Evolutionary conservation across 352 stramenopile species (phyloP).

Genomic region (Phytophthora hybrid): DNA sequence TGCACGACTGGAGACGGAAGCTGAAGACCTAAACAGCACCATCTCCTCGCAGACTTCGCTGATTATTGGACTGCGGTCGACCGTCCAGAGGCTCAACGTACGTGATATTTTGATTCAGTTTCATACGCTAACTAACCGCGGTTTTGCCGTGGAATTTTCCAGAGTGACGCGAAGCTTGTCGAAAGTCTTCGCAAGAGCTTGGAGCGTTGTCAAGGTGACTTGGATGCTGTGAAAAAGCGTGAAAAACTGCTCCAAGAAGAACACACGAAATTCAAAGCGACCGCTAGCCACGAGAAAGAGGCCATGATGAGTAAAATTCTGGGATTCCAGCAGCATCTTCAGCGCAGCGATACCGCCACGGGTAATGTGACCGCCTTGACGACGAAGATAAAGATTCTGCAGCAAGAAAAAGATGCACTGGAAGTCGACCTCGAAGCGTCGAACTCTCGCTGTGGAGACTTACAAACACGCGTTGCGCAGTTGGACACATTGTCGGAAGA

Average conservation of each 20-base stretch:
- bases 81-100: constrained; percentile 61
- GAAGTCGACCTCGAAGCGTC: constrained; percentile 20
- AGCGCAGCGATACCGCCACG: constrained; percentile 36
- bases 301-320: constrained; percentile 65
- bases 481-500: constrained; percentile 31
- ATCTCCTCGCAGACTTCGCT: constrained; percentile 66
- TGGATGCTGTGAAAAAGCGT: constrained; percentile 55
- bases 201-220: constrained; percentile 57
- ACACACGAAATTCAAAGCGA: constrained; percentile 47
- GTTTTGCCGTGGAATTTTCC: background rate
- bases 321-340: constrained; percentile 60
- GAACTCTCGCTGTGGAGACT: constrained; percentile 19
- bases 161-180: constrained; percentile 64
- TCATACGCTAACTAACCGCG: constrained; percentile 1
- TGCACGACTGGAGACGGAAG: constrained; percentile 41
- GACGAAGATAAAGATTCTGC: constrained; percentile 40
- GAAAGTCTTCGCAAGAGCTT: constrained; percentile 54
- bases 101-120: background rate
- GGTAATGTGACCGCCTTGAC: constrained; percentile 47
- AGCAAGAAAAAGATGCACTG: constrained; percentile 43
- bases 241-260: constrained; percentile 69
- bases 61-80: constrained; percentile 66
- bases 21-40: constrained; percentile 57
- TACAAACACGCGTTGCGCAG: constrained; percentile 21
- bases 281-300: constrained; percentile 61